These are phyloP conservation scores for Phytophthora niederhauseri DNA, from an alignment of 352 stramenopile genomes.

Conservation along the genomic window DNA sequence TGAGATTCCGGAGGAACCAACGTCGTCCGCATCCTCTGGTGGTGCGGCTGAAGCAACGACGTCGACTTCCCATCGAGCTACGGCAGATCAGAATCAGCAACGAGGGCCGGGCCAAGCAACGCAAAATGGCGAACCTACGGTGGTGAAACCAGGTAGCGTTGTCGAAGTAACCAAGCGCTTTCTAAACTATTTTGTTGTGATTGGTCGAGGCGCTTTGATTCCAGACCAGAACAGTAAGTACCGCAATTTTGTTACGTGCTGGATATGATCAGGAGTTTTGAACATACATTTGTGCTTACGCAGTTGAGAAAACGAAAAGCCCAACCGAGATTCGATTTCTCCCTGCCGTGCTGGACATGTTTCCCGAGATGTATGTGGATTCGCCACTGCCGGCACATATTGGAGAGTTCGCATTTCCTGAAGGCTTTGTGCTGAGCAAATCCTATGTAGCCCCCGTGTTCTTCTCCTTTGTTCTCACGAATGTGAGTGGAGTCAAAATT, in stretches of 20 bases:
- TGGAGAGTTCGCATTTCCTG: conserved; percentile 81
- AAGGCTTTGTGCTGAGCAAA: conserved; percentile 68
- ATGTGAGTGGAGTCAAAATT: conserved; percentile 80
- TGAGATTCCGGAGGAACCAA: conserved; percentile 53
- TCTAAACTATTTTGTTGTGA: conserved; percentile 85
- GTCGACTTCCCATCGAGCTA: conserved; percentile 13
- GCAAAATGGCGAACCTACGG: conserved; percentile 38
- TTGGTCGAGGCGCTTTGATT: conserved; percentile 63
- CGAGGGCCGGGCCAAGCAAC: conserved; percentile 29
- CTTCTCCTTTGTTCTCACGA: conserved; percentile 88
- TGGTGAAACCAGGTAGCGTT: conserved; percentile 53
- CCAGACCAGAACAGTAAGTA: conserved; percentile 71
- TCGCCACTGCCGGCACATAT: conserved; percentile 67
- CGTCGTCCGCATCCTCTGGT: conserved; percentile 7
- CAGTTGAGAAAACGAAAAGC: conserved; percentile 77
- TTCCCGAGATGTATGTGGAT: conserved; percentile 65
- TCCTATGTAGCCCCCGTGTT: conserved; percentile 65
- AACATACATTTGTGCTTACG: conserved; percentile 1
- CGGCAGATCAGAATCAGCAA: conserved; percentile 49
- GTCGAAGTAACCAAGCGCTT: conserved; percentile 83
- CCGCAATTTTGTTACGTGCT: neutral
- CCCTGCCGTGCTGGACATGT: conserved; percentile 67
- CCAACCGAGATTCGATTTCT: conserved; percentile 76
- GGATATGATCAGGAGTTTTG: conserved; percentile 1
- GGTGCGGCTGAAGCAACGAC: conserved; percentile 23